Base-by-base conservation (phyloP, 805 yeast species). In the Candida tibetensis region DNA sequence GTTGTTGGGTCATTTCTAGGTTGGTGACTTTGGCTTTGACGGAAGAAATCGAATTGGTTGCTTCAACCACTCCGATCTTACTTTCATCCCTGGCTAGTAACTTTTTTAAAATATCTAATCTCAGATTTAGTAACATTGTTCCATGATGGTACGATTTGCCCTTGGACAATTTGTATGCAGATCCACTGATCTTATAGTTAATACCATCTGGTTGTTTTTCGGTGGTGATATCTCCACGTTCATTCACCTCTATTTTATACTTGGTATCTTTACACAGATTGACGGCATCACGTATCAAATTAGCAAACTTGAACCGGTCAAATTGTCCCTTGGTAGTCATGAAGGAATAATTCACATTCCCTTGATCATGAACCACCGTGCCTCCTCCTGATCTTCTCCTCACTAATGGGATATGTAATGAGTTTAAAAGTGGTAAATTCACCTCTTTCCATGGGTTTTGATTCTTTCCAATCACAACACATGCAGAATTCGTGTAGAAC, bases 361-460 rank as follows among this genome's bases (percentile, higher is more conserved):
- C 96, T 4, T 71, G 47, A 59, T 91, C 99, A 57, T 93, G 99
- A 8, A 89, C 95, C 1, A 93, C 99, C 0, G 97, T 80, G 0
- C 99, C 99, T 2, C 99, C 99, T 0, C 99, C 99, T 6, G 93
- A 82, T 33, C 75, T 66, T 39, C 99, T 69, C 48, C 99, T 69
- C 4, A 93, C 55, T 5, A 90, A 53, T 0, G 95, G 91, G 17
- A 86, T 71, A 2, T 66, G 65, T 3, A 75, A 57, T 1, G 66
- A 47, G 3, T 71, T 62, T 4, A 85, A 62, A 10, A 77, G 52
- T 0, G 77, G 71, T 2, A 93, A 40, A 50, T 86, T 85, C 28
- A 81, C 73, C 56, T 93, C 99, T 41, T 80, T 77, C 87, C 91
- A 91, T 2, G 96, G 95, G 46, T 89, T 93, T 60, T 93, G 99